A percentile compares a stretch with the other conserved stretches of the same genome.
Conservation (phyloP, 2,329 filamentous ascomycete species). For the Botrytis elliptica region DNA sequence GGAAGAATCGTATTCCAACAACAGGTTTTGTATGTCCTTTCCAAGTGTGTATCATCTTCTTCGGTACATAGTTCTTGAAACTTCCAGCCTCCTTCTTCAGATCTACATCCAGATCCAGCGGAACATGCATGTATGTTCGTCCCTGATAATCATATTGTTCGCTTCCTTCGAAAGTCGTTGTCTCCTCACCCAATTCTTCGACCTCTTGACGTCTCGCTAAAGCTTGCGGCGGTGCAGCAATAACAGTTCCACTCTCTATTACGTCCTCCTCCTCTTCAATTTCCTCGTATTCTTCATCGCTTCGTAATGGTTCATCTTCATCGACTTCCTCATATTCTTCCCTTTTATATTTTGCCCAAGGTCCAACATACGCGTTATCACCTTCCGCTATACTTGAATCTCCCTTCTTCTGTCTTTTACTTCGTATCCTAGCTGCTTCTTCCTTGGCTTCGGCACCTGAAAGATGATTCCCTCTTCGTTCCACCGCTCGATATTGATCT, state of each 20-base stretch:
- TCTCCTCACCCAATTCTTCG: constrained; percentile 68
- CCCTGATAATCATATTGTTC: constrained; percentile 90
- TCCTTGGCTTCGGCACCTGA: constrained; percentile 63
- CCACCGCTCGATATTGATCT: constrained; percentile 79
- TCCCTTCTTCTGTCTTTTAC: constrained; percentile 82
- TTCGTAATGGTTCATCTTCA: constrained; percentile 70
- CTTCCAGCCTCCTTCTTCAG: constrained; percentile 78
- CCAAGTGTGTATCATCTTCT: constrained; percentile 90
- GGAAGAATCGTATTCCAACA: constrained; percentile 87
- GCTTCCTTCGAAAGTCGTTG: constrained; percentile 80
- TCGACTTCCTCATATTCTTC: constrained; percentile 72
- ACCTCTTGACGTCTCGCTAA: constrained; percentile 56
- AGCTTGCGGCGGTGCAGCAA: constrained; percentile 55
- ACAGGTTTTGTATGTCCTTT: constrained; percentile 81
- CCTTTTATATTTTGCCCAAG: constrained; percentile 83
- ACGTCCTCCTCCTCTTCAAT: constrained; percentile 71
- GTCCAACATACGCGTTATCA: constrained; percentile 83
- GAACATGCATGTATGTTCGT: constrained; percentile 95
- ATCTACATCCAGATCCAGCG: constrained; percentile 84
- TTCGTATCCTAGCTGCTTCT: constrained; percentile 62
- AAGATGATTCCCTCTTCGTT: constrained; percentile 60
- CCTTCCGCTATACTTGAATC: constrained; percentile 82
- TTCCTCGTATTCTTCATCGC: constrained; percentile 75
- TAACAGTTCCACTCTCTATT: constrained; percentile 61
- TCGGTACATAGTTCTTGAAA: constrained; percentile 87